phyloP scores from a whole-genome alignment of 2,329 filamentous ascomycete species.

The Dendrostoma leiphaemia region DNA sequence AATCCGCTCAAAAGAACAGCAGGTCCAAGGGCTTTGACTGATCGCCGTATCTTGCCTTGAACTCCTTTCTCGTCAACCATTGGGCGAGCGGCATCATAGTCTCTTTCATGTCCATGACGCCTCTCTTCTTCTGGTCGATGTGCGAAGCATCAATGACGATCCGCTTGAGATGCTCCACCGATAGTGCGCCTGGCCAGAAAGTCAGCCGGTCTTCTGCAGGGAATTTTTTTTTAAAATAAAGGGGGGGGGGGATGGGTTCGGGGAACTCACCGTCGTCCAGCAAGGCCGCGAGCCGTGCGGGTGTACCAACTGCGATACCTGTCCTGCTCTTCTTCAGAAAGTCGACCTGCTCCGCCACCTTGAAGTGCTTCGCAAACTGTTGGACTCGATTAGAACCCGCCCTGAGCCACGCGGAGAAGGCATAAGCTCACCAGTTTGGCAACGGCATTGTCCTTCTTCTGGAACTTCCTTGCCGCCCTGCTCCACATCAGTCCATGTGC shows the following conservation, averaged over 20 bases:
- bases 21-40: conserved; percentile 57
- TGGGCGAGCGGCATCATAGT: conserved; percentile 77
- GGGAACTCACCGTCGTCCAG: conserved; percentile 69
- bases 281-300: conserved; percentile 76
- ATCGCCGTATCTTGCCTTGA: conserved; percentile 67
- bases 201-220: neutral
- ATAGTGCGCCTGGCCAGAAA: conserved; percentile 8
- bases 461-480: conserved; percentile 73
- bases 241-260: too few species aligned
- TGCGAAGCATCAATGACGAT: conserved; percentile 70
- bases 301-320: conserved; percentile 88
- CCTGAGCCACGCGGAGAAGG: neutral
- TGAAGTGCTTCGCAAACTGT: conserved; percentile 95
- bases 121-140: conserved; percentile 91
- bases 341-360: conserved; percentile 79
- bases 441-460: conserved; percentile 73
- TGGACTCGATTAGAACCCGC: conserved; percentile 16
- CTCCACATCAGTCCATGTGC: conserved; percentile 20
- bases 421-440: conserved; percentile 66
- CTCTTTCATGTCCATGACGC: conserved; percentile 93
- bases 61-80: conserved; percentile 67
- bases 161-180: conserved; percentile 16
- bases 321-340: conserved; percentile 70
- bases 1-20: conserved; percentile 66
- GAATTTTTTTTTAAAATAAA: too few species aligned